A percentile compares a stretch with the other conserved stretches of the same genome.
phyloP scores from a whole-genome alignment of 352 stramenopile genomes.

The Pythium diclinum region DNA sequence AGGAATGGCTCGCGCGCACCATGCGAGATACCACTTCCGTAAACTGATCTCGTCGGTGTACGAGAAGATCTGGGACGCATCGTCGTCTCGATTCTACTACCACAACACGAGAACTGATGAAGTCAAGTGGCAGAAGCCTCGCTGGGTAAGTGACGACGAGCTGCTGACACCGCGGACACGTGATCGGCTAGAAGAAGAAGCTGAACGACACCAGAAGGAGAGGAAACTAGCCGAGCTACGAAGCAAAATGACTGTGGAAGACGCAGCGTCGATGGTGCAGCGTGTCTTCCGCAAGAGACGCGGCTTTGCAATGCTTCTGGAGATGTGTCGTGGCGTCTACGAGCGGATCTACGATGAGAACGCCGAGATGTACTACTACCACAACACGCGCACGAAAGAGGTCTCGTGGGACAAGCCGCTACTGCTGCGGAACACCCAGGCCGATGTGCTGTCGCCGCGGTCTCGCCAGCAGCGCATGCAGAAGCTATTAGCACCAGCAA shows the following conservation, averaged over 20 bases:
- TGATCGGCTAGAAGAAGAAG: constrained; percentile 12
- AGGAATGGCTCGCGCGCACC: constrained; percentile 50
- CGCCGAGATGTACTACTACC: constrained; percentile 59
- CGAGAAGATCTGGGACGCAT: constrained; percentile 74
- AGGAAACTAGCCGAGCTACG: constrained; percentile 5
- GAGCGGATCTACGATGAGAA: constrained; percentile 67
- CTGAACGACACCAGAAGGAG: constrained; percentile 2
- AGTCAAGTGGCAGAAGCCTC: constrained; percentile 67
- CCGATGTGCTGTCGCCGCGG: constrained; percentile 51
- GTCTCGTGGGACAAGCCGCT: constrained; percentile 66
- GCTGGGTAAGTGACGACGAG: constrained; percentile 63
- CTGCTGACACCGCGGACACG: constrained; percentile 54
- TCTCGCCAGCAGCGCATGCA: constrained; percentile 42
- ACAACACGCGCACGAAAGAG: constrained; percentile 74
- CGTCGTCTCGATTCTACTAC: constrained; percentile 62
- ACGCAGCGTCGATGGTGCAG: constrained; percentile 57
- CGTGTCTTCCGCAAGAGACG: constrained; percentile 41
- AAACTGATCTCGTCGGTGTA: constrained; percentile 67
- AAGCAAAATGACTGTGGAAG: constrained; percentile 28
- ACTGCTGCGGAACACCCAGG: constrained; percentile 37
- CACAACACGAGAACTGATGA: constrained; percentile 70
- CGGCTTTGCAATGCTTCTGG: constrained; percentile 44
- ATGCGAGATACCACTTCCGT: constrained; percentile 48
- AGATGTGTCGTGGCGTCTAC: constrained; percentile 53
- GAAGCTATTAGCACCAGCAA: constrained; percentile 17